Evolutionary conservation across 2,329 filamentous ascomycete species (phyloP).

Genomic region (Canariomyces notabilis): DNA sequence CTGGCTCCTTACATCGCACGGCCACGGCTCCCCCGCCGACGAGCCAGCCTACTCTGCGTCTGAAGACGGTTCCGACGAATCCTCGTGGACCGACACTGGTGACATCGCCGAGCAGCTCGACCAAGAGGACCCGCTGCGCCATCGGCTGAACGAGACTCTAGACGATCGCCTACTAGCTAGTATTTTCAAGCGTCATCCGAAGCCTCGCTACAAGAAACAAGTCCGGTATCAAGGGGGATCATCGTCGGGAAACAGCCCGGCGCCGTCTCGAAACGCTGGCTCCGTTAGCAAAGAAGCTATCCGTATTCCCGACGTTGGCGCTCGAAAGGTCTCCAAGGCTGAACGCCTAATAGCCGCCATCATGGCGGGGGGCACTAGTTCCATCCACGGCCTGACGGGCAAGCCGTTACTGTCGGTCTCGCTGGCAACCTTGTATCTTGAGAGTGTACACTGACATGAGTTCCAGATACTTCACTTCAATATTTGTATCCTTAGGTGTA

Average conservation of each 20-base stretch:
- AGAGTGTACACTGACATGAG: conserved; percentile 20
- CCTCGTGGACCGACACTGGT: conserved; percentile 89
- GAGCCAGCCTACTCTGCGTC: conserved; percentile 45
- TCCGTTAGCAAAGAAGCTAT: conserved; percentile 70
- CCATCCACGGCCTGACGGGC: conserved; percentile 88
- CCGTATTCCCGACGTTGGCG: conserved; percentile 65
- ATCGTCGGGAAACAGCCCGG: conserved; percentile 34
- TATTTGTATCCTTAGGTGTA: conserved; percentile 80
- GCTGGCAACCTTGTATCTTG: background rate
- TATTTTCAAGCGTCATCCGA: conserved; percentile 41
- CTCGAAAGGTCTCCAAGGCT: conserved; percentile 57
- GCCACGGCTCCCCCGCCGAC: conserved; percentile 43
- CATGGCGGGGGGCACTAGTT: conserved; percentile 76
- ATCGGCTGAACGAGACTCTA: conserved; percentile 61
- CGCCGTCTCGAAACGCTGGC: conserved; percentile 34
- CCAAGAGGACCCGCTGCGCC: conserved; percentile 74
- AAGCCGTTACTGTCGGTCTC: conserved; percentile 77
- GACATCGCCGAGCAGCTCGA: conserved; percentile 89
- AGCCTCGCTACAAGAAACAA: conserved; percentile 49
- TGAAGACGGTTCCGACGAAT: conserved; percentile 55
- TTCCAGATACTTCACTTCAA: conserved; percentile 84
- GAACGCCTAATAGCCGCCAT: conserved; percentile 71
- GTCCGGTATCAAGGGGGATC: conserved; percentile 60
- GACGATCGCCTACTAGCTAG: conserved; percentile 57
- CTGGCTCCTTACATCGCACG: conserved; percentile 42